Percentiles rank a stretch among this genome's conserved stretches.
Conservation (phyloP, 2,329 filamentous ascomycete species). For the Colletotrichum gloeosporioides region DNA sequence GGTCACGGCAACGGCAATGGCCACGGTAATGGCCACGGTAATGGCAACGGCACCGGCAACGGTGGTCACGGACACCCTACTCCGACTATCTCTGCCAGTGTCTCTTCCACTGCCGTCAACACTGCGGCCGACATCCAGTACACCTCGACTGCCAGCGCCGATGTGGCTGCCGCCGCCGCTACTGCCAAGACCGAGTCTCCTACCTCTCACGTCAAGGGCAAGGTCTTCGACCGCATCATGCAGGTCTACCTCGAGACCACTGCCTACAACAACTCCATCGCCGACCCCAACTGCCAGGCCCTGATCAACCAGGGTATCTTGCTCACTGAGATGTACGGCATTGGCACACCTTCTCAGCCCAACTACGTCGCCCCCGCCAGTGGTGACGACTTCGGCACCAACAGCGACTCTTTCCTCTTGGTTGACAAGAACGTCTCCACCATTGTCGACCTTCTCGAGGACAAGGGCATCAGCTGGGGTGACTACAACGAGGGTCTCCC, state of each 20-base stretch:
- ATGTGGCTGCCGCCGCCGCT: conserved; percentile 61
- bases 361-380: conserved; percentile 69
- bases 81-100: neutral
- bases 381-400: conserved; percentile 69
- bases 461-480: conserved; percentile 33
- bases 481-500: conserved; percentile 37
- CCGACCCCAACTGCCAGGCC: conserved; percentile 50
- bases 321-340: conserved; percentile 44
- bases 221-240: conserved; percentile 75
- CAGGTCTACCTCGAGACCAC: conserved; percentile 83
- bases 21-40: neutral
- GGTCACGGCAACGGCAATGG: neutral
- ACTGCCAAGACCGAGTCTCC: conserved; percentile 66
- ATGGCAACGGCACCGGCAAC: neutral
- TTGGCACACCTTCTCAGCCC: conserved; percentile 69
- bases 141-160: conserved; percentile 56
- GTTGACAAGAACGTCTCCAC: conserved; percentile 60
- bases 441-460: conserved; percentile 37
- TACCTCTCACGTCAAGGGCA: conserved; percentile 69
- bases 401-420: conserved; percentile 65
- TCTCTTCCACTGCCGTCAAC: neutral
- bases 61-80: neutral
- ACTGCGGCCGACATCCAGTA: conserved; percentile 30
- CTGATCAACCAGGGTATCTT: conserved; percentile 35
- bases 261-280: conserved; percentile 67